Evolutionary conservation across 2,329 filamentous ascomycete species (phyloP).

Genomic region (Cercospora canescens): DNA sequence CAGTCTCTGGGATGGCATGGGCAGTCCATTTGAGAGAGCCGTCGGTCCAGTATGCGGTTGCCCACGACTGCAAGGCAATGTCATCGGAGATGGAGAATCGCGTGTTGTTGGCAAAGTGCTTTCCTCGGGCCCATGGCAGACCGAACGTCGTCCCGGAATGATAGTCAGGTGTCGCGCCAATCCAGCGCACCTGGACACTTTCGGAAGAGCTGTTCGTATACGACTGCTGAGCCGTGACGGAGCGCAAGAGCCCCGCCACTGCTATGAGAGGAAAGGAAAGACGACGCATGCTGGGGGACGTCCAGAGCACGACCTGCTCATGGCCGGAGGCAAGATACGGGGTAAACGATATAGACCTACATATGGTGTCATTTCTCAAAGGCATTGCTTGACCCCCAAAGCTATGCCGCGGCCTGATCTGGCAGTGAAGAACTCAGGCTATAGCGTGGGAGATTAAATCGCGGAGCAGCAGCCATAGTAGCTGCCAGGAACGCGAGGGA

Average conservation of each 20-base stretch:
- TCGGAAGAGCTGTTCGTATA: not conserved
- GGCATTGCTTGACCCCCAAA: slow-evolving; percentile 1
- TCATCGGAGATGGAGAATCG: slow-evolving; percentile 29
- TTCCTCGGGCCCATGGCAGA: slow-evolving; percentile 41
- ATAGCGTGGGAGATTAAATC: not conserved
- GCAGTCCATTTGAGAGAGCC: slow-evolving; percentile 63
- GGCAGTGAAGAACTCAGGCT: not conserved
- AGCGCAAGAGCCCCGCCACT: not conserved
- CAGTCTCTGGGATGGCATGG: slow-evolving; percentile 53
- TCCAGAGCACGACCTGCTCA: not conserved
- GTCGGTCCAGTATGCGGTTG: slow-evolving; percentile 61
- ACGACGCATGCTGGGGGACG: not conserved
- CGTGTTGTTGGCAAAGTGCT: slow-evolving; percentile 40
- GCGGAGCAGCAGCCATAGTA: not conserved
- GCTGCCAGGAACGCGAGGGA: not conserved
- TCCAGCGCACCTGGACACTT: slow-evolving; percentile 9
- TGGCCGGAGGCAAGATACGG: not conserved
- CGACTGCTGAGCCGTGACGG: not conserved
- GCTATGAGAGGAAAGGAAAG: not conserved
- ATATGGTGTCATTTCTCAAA: not conserved
- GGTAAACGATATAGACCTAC: not conserved
- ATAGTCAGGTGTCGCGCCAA: slow-evolving; percentile 18
- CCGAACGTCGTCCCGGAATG: slow-evolving; percentile 41
- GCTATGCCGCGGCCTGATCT: not conserved
- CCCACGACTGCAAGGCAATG: slow-evolving; percentile 53